Conservation (phyloP, 1,284 basidiomycete species). For the Puccinia triticina region DNA sequence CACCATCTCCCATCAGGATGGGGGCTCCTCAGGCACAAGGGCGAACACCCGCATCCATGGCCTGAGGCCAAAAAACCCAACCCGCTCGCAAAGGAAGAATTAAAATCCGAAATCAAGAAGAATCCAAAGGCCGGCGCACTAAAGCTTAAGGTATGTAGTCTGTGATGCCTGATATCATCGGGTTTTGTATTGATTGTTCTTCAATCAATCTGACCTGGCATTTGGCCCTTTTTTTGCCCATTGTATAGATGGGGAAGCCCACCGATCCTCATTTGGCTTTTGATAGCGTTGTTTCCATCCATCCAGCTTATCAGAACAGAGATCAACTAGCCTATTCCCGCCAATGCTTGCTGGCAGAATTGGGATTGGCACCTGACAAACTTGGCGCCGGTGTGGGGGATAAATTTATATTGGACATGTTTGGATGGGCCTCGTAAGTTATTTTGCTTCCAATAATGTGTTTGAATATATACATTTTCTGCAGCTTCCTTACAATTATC, state of each 20-base stretch:
- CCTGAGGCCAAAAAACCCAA: constrained; percentile 4
- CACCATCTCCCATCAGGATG: neutral
- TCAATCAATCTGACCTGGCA: too few relatives aligned
- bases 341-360: neutral
- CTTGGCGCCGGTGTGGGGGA: neutral
- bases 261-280: too few relatives aligned
- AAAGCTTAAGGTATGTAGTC: neutral
- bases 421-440: constrained; percentile 10
- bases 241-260: too few relatives aligned
- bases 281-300: too few relatives aligned
- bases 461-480: neutral
- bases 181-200: too few relatives aligned
- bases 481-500: too few relatives aligned
- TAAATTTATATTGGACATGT: too few relatives aligned
- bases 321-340: neutral
- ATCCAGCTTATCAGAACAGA: too few relatives aligned
- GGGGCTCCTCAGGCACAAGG: neutral
- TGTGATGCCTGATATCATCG: too few relatives aligned
- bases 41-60: constrained; percentile 29
- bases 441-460: neutral
- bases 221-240: too few relatives aligned
- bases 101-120: neutral
- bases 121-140: neutral
- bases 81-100: neutral
- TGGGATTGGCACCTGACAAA: neutral